These are phyloP conservation scores for Aspergillus tamarii DNA, from an alignment of 2,329 filamentous ascomycete genomes.

Conservation along the genomic window DNA sequence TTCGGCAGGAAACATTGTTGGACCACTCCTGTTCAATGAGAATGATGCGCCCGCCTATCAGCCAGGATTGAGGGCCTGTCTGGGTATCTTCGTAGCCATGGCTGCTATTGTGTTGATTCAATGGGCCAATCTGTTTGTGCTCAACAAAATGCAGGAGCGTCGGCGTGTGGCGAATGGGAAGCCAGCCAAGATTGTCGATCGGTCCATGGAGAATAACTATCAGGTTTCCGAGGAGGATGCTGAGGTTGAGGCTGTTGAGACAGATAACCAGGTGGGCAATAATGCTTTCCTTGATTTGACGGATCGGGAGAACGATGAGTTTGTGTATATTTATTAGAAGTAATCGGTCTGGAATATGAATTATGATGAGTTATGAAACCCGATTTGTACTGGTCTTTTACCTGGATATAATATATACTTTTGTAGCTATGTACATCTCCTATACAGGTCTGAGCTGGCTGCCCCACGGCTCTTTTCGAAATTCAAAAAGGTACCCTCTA, in stretches of 20 bases:
- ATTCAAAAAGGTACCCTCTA: too few species aligned
- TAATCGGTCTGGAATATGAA: neutral
- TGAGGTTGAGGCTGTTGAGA: slow-evolving; percentile 12
- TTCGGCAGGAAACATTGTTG: slow-evolving; percentile 68
- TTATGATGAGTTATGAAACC: neutral
- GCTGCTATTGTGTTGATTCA: slow-evolving; percentile 59
- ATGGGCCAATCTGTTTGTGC: slow-evolving; percentile 56
- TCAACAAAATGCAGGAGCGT: slow-evolving; percentile 58
- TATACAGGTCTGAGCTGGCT: too few species aligned
- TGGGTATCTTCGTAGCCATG: slow-evolving; percentile 52
- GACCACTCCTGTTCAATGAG: slow-evolving; percentile 63
- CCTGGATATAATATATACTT: neutral
- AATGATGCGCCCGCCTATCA: slow-evolving; percentile 62
- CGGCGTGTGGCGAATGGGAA: slow-evolving; percentile 64
- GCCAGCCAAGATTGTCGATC: slow-evolving; percentile 60
- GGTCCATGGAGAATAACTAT: slow-evolving; percentile 62
- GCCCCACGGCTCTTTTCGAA: too few species aligned
- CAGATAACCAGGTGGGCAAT: slow-evolving; percentile 45
- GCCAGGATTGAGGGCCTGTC: slow-evolving; percentile 59
- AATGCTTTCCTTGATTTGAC: slow-evolving; percentile 64
- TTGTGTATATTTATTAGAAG: slow-evolving; percentile 62
- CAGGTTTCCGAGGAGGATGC: slow-evolving; percentile 32
- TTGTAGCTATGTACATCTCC: neutral
- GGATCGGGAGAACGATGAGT: slow-evolving; percentile 69
- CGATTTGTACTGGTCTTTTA: neutral